phyloP scores from a whole-genome alignment of 441 rosid species.

The Gossypium trilobum region DNA sequence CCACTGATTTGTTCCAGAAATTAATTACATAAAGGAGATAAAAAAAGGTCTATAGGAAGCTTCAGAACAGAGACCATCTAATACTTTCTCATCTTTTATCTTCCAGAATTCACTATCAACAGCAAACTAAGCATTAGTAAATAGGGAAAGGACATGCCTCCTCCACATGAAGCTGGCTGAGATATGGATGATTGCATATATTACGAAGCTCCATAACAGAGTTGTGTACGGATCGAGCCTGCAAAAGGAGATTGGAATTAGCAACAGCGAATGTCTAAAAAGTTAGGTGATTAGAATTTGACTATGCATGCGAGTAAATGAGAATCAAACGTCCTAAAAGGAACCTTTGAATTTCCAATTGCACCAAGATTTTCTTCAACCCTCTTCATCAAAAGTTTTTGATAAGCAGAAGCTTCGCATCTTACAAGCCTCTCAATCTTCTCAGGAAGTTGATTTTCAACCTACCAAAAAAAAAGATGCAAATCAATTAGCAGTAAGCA shows the following conservation, averaged over 20 bases:
- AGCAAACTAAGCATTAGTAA: conserved; percentile 14
- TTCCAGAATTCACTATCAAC: conserved; percentile 9
- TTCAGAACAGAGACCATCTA: conserved; percentile 6
- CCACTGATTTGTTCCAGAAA: conserved; percentile 8
- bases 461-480: conserved; percentile 35
- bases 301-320: not conserved
- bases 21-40: conserved; percentile 1
- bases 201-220: conserved; percentile 95
- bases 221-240: conserved; percentile 87
- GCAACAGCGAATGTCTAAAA: not conserved
- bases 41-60: not conserved
- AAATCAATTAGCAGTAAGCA: not conserved
- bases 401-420: conserved; percentile 94
- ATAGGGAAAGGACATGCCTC: conserved; percentile 49
- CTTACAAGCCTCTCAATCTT: conserved; percentile 89
- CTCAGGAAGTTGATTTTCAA: conserved; percentile 85
- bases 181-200: conserved; percentile 93
- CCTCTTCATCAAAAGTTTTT: conserved; percentile 89
- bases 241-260: conserved; percentile 21
- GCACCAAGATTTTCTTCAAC: conserved; percentile 91
- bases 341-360: conserved; percentile 75
- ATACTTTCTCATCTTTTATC: not conserved
- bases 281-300: not conserved
- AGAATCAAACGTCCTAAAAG: conserved; percentile 9
- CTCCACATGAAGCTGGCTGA: conserved; percentile 89